phyloP scores from a whole-genome alignment of 352 stramenopile genomes.

The Globisporangium rhizosaccharum region DNA sequence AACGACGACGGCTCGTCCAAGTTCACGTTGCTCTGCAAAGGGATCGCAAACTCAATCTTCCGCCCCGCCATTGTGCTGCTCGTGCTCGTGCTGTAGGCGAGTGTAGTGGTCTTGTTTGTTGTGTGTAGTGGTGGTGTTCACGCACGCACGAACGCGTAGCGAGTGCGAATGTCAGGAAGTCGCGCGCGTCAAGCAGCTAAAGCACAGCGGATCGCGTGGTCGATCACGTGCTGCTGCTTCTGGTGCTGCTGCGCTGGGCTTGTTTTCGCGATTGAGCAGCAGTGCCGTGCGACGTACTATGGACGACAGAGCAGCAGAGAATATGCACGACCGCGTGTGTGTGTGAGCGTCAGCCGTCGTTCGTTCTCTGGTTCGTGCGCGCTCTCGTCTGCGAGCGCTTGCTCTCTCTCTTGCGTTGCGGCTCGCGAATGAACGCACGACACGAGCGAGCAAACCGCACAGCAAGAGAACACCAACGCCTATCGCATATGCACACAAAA shows the following conservation, averaged over 20 bases:
- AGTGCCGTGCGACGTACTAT: neutral
- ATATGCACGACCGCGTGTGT: no score
- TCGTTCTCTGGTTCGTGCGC: no score
- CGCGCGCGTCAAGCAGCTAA: neutral
- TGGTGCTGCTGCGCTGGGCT: neutral
- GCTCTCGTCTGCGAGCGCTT: neutral
- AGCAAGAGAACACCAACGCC: neutral
- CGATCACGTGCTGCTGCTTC: neutral
- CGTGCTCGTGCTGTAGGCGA: neutral
- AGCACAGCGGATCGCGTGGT: no score
- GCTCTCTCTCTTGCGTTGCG: neutral
- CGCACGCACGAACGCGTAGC: neutral
- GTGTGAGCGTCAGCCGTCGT: no score
- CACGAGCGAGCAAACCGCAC: no score
- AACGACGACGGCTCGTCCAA: conserved; percentile 37
- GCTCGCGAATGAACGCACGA: no score
- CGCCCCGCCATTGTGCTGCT: conserved; percentile 10
- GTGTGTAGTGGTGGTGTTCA: neutral
- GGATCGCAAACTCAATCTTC: conserved; percentile 25
- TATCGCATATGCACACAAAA: conserved; percentile 2
- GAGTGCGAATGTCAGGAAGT: neutral
- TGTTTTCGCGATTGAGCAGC: neutral
- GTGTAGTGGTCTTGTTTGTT: neutral
- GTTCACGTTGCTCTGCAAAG: conserved; percentile 49
- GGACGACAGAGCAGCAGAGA: no score